Percentiles rank a stretch among this genome's conserved stretches.
Evolutionary conservation across 352 stramenopile genomes (phyloP).

Genomic region (Phytophthora pistaciae): DNA sequence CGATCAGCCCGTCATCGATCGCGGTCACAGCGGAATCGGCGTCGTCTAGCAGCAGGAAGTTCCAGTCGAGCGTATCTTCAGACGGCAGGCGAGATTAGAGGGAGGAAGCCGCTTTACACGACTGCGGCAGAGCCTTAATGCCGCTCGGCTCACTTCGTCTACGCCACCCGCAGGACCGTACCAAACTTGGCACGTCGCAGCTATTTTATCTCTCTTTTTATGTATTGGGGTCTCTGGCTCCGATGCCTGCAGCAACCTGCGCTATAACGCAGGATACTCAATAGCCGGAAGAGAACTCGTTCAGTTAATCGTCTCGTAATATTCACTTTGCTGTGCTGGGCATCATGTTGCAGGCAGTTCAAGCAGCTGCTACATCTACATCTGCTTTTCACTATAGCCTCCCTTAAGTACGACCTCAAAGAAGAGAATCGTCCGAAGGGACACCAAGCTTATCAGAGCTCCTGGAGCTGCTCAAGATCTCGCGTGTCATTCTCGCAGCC

Average conservation of each 20-base stretch:
- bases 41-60: constrained; percentile 14
- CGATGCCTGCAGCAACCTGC: neutral
- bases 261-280: neutral
- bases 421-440: neutral
- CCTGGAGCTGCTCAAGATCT: constrained; percentile 15
- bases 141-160: neutral
- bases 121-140: neutral
- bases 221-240: neutral
- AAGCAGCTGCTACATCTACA: neutral
- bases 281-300: too few species aligned
- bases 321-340: too few species aligned
- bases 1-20: constrained; percentile 26
- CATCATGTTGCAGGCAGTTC: neutral
- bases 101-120: neutral
- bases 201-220: constrained; percentile 4
- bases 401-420: neutral
- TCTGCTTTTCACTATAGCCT: neutral
- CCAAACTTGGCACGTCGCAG: neutral
- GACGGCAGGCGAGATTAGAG: constrained; percentile 28
- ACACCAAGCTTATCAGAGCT: constrained; percentile 16
- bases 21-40: constrained; percentile 12
- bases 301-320: too few species aligned
- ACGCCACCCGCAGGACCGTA: neutral
- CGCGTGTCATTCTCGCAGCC: constrained; percentile 16
- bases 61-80: constrained; percentile 16